Conservation (phyloP, 1,139 yeast genomes). For the Kurtzmaniella quercitrusa region DNA sequence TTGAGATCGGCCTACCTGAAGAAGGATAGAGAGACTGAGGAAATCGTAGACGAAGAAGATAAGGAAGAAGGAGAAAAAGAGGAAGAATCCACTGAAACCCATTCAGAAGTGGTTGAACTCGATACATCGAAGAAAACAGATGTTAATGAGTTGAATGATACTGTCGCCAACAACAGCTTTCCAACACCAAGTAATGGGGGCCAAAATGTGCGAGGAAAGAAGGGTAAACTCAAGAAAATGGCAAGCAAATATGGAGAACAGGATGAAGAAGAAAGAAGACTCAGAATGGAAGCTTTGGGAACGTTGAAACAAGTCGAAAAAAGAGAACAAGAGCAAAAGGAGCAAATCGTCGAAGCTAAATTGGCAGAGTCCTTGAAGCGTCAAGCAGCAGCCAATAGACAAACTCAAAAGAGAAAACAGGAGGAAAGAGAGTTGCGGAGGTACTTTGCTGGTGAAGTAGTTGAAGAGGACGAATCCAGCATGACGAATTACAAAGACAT, state of each 20-base stretch:
- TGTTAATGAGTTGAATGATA: conserved; percentile 10
- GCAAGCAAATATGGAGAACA: conserved; percentile 83
- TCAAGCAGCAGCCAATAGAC: conserved; percentile 25
- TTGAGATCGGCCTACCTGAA: conserved; percentile 9
- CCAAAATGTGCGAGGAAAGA: conserved; percentile 70
- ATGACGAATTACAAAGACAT: conserved; percentile 33
- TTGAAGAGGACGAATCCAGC: conserved; percentile 32
- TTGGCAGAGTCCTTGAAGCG: conserved; percentile 24
- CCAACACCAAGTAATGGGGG: conserved; percentile 15
- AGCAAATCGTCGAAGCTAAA: conserved; percentile 21
- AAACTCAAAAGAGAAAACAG: conserved; percentile 39
- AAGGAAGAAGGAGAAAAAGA: conserved; percentile 10
- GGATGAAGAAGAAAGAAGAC: conserved; percentile 78
- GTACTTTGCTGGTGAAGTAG: conserved; percentile 32
- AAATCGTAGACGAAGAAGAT: conserved; percentile 8
- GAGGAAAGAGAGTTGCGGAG: conserved; percentile 49
- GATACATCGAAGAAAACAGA: conserved; percentile 10
- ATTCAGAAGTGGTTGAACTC: conserved; percentile 8
- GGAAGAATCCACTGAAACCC: conserved; percentile 6
- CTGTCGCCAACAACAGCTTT: background rate
- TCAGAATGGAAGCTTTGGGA: conserved; percentile 79
- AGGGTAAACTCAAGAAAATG: conserved; percentile 77
- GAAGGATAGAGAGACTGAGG: conserved; percentile 11
- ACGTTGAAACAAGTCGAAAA: conserved; percentile 66
- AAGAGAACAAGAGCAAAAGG: conserved; percentile 21